Base-by-base conservation (phyloP, 1,284 basidiomycete species). In the Ganoderma lingzhi region DNA sequence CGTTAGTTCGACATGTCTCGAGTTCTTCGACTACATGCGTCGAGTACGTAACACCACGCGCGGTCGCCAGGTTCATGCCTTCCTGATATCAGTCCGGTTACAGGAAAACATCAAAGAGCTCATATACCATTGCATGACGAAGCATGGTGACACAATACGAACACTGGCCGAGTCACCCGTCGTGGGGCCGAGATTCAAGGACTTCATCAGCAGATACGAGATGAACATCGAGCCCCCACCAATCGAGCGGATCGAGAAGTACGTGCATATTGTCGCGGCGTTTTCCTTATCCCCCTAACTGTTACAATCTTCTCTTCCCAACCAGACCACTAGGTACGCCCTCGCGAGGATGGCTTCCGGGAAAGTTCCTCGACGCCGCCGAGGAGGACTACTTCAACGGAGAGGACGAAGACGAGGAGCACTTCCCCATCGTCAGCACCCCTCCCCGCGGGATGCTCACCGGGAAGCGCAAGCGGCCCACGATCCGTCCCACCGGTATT, bases 331-430 rank as follows among this genome's bases (percentile, higher is more conserved):
- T 65, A 19, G 75, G 73, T 62, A 76, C 66, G 76, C 70, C 84
- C 83, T 77, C 68, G 9, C 72, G 80, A 76, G 63, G 77, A 67
- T 84, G 86, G 84, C 84, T 83, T 70, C 83, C 87, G 77, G 84
- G 86, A 71, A 84, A 89, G 75, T 78, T 81, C 66, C 80, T 89
- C 75, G 90, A 93, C 72, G 85, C 84, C 5, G 92, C 91, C 75
- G 94, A 96, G 75, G 96, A 98, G 77, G 90, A 94, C 71, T 99
- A 97, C 84, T 98, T 98, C 86, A 95, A 96, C 74, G 87, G 83
- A 19, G 92, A 93, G 66, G 93, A 94, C 44, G 89, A 91, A 55
- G 87, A 90, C 32, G 81, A 85, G 6, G 81, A 78, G 63, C 28
- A 66, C 15, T 60, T 72, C 42, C 73, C 68, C 64, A 76, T 77